A percentile compares a stretch with the other conserved stretches of the same genome.
Conservation (phyloP, 1,284 basidiomycete species). For the Xerocomus minutiporus region DNA sequence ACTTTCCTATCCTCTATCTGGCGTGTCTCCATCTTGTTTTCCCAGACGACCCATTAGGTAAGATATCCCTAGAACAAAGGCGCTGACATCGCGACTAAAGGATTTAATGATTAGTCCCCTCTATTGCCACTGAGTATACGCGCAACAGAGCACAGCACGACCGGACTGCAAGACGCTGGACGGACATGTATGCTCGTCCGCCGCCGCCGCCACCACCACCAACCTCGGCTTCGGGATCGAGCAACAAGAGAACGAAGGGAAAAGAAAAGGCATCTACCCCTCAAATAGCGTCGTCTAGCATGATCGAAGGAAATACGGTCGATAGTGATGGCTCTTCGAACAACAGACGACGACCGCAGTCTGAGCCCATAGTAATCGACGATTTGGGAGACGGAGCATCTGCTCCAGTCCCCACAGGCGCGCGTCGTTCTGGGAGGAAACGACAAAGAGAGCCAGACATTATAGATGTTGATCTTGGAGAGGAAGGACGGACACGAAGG, state of each 20-base stretch:
- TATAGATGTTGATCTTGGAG: constrained; percentile 27
- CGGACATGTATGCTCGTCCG: constrained; percentile 45
- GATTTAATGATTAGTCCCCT: constrained; percentile 47
- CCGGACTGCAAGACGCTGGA: constrained; percentile 48
- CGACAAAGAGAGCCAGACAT: constrained; percentile 26
- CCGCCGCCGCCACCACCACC: constrained; percentile 14
- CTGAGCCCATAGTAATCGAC: constrained; percentile 44
- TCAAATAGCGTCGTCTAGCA: constrained; percentile 5
- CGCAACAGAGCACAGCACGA: constrained; percentile 61
- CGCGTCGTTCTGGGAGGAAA: constrained; percentile 17
- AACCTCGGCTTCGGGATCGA: constrained; percentile 7
- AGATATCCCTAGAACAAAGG: background rate
- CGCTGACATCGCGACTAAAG: background rate
- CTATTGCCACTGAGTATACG: constrained; percentile 66
- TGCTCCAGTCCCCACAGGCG: background rate
- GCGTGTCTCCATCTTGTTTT: constrained; percentile 5
- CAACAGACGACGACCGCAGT: constrained; percentile 14
- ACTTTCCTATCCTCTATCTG: background rate
- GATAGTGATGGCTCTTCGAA: constrained; percentile 12
- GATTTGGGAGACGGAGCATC: constrained; percentile 44
- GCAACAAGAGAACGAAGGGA: constrained; percentile 37
- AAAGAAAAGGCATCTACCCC: constrained; percentile 30
- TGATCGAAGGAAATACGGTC: background rate
- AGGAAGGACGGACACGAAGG: constrained; percentile 16
- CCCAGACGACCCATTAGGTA: constrained; percentile 69